Percentiles rank a stretch among this genome's conserved stretches.
These are phyloP conservation scores for Leccinum pellstonianum DNA, from an alignment of 768 basidiomycete genomes.

Conservation along the genomic window DNA sequence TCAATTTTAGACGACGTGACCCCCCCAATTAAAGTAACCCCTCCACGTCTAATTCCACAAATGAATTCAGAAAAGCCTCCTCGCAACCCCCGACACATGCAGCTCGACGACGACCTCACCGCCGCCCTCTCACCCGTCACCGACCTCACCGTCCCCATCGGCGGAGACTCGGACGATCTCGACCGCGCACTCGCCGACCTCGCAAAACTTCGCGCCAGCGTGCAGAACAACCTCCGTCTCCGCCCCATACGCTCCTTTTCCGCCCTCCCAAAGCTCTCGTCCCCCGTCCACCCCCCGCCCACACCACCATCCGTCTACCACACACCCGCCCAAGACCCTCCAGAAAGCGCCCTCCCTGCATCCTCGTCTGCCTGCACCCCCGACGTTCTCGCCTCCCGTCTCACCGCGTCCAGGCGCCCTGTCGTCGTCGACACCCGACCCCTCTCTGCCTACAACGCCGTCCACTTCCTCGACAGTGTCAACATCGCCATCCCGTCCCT, in stretches of 20 bases:
- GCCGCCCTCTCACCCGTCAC: conserved; percentile 33
- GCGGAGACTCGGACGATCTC: conserved; percentile 51
- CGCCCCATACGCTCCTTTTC: conserved; percentile 69
- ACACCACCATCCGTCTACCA: not conserved
- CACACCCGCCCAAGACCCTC: conserved; percentile 10
- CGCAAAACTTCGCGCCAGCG: conserved; percentile 65
- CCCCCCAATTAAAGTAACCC: conserved; percentile 16
- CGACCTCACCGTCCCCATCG: conserved; percentile 21
- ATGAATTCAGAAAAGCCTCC: not conserved
- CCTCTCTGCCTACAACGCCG: conserved; percentile 58
- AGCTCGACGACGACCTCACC: conserved; percentile 31
- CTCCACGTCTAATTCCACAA: not conserved
- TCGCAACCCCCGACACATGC: conserved; percentile 24
- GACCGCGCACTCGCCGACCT: conserved; percentile 66
- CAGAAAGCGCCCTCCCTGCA: conserved; percentile 34
- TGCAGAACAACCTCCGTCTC: conserved; percentile 74
- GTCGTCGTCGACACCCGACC: conserved; percentile 84
- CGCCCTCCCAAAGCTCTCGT: conserved; percentile 46
- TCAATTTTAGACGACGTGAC: conserved; percentile 22
- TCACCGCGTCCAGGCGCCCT: conserved; percentile 51
- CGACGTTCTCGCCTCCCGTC: conserved; percentile 45
- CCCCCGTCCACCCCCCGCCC: conserved; percentile 2
- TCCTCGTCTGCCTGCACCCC: conserved; percentile 35
- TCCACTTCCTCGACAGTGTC: conserved; percentile 66
- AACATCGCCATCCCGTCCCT: conserved; percentile 89